Evolutionary conservation across 768 basidiomycete genomes (phyloP), one percentile per base, ranked within the genome.

Genomic region (Auricularia sp.): DNA sequence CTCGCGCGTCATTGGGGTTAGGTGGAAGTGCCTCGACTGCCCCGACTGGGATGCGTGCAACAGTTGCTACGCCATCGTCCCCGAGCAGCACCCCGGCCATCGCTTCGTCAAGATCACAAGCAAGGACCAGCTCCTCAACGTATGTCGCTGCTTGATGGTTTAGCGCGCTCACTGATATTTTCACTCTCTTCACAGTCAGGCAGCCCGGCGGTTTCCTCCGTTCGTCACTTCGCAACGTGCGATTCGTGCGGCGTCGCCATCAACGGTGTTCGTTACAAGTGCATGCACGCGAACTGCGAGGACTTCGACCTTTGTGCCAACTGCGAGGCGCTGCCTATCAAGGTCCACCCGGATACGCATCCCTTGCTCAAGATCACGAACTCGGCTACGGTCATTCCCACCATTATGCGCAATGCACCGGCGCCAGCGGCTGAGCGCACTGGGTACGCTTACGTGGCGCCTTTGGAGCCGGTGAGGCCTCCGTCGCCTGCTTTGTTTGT

Each of bases 31-130:
- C 69, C 65, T 86, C 8, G 72, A 77, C 64, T 93, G 91, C 74
- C 90, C 91, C n/a, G 90, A 94, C 70, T 94, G 85, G 68, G 91
- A 94, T 68, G 81, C 85, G 8, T 94, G 92, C 70, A 70, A 73
- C 16, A 74, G 78, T 16, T 94, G 92, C 75, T 91, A 87, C 74
- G 77, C 75, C 83, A 90, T 91, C 62, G 86, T 83, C 0, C 65
- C 72, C 21, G 84, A 87, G 69, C 88, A 91, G 63, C 92, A 94
- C 72, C 92, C 92, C 3, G 66, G 70, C 23, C 92, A 94, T 70
- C 75, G 83, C 2, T 94, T 93, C 72, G 84, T 88, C 29, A 85
- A 80, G 70, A 74, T 94, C 23, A 70, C 69, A 44, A 80, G 79
- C 11, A 74, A 78, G 3, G 76, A 79, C 34, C 84, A 87, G 66